Base-by-base conservation (phyloP, 306 rosid species). In the Glycyrrhiza uralensis region DNA sequence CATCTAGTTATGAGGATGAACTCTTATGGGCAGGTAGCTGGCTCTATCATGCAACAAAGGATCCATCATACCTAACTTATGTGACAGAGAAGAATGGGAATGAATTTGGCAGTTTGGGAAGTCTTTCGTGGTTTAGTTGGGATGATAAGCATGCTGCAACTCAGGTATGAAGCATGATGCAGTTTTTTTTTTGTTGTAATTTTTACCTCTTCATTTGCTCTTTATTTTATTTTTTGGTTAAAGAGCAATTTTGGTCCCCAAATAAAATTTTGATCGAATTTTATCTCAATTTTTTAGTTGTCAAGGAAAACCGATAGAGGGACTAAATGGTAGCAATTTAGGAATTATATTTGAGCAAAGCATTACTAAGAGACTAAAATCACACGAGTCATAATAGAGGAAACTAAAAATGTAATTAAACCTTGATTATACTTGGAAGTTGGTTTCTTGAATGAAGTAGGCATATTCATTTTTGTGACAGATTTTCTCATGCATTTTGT, bases 11-110 rank as follows among this genome's bases (percentile, higher is more conserved):
- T 79, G 89, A 61, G 11, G 94, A 90, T 77, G 96, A 90, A 76
- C 96, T 88, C 64, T 63, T 90, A 76, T 90, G 96, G 96, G 92
- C 92, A 60, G 84, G 86, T 46, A 60, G 76, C 13, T 88, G 94
- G 94, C 84, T 90, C 20, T 88, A 86, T 39, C 84, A 83, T 76
- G 96, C 94, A 38, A 90, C 92, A 57, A 67, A 71, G 69, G 83
- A 88, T 38, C 69, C 78, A n/a, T 39, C 69, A 0, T 90, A 88
- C 45, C 82, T 90, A 69, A 57, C 13, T 47, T 88, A 90, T 62
- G 94, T 81, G 36, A 88, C 87, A 13, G 83, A 72, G 30, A 75
- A 67, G 83, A 80, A 86, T 23, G 83, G 78, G 9, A 74, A 70
- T 14, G 71, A 24, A 46, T 86, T 88, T 68, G 86, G 84, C 0